These are phyloP conservation scores for Psilocybe tampanensis DNA, from an alignment of 768 basidiomycete species.

Conservation along the genomic window DNA sequence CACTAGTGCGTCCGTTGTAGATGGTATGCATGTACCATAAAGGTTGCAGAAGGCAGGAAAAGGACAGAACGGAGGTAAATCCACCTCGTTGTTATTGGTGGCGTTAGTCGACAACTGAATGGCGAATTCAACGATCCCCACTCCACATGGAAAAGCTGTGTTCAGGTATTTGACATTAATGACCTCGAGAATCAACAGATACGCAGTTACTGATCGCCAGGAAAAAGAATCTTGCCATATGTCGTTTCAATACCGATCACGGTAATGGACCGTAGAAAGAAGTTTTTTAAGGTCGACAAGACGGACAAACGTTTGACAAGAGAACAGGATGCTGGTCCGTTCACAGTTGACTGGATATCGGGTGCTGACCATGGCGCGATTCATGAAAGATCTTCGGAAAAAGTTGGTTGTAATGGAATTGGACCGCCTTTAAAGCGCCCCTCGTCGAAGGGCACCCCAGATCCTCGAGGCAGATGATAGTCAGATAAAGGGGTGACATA, in stretches of 20 bases:
- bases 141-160: not conserved
- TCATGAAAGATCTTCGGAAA: not conserved
- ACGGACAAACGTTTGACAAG: not conserved
- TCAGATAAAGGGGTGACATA: not conserved
- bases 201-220: not conserved
- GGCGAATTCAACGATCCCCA: not conserved
- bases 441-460: not conserved
- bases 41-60: too few relatives aligned
- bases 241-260: not conserved
- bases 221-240: not conserved
- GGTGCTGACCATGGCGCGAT: not conserved
- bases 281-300: not conserved
- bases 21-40: too few relatives aligned
- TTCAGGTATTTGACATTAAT: not conserved
- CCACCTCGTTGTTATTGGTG: too few relatives aligned
- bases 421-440: not conserved
- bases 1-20: too few relatives aligned
- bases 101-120: too few relatives aligned
- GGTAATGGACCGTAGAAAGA: not conserved
- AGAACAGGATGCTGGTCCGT: too few relatives aligned
- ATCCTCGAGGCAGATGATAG: not conserved
- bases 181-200: not conserved
- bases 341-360: too few relatives aligned
- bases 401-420: not conserved
- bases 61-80: too few relatives aligned